These are phyloP conservation scores for Firmiana major DNA, from an alignment of 345 rosid species.

Conservation along the genomic window DNA sequence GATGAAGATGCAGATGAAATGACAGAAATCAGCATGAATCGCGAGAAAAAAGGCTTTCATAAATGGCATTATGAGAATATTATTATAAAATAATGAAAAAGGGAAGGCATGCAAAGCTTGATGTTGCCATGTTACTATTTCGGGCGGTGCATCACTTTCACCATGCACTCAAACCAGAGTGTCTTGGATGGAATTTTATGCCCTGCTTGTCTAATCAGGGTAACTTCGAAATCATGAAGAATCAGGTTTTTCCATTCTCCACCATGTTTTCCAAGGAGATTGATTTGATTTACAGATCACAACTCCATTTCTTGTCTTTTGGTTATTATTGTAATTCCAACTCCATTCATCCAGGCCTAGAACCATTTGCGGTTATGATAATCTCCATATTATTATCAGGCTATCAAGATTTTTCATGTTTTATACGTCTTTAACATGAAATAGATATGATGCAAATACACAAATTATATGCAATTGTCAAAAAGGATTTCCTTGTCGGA, in stretches of 20 bases:
- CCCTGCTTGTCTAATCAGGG: constrained; percentile 23
- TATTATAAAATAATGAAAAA: constrained; percentile 15
- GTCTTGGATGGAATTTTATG: constrained; percentile 12
- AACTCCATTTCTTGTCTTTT: no score
- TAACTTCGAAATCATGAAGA: constrained; percentile 17
- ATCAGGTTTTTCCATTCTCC: constrained; percentile 13
- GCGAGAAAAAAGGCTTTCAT: constrained; percentile 34
- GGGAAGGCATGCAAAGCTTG: constrained; percentile 18
- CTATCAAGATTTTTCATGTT: no score
- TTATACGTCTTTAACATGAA: no score
- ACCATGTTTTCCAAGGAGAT: constrained; percentile 4
- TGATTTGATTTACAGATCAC: not conserved
- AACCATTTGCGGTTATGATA: no score
- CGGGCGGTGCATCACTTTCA: constrained; percentile 39
- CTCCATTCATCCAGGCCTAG: no score
- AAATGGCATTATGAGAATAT: constrained; percentile 28
- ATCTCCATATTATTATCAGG: no score
- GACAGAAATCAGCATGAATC: constrained; percentile 14
- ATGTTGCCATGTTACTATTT: constrained; percentile 30
- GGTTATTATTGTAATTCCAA: no score
- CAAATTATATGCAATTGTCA: no score
- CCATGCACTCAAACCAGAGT: constrained; percentile 12
- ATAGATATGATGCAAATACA: no score
- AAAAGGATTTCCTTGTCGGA: no score
- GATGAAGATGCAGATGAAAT: not conserved